These are phyloP conservation scores for Russula vinacea DNA, from an alignment of 768 basidiomycete species.

Conservation along the genomic window DNA sequence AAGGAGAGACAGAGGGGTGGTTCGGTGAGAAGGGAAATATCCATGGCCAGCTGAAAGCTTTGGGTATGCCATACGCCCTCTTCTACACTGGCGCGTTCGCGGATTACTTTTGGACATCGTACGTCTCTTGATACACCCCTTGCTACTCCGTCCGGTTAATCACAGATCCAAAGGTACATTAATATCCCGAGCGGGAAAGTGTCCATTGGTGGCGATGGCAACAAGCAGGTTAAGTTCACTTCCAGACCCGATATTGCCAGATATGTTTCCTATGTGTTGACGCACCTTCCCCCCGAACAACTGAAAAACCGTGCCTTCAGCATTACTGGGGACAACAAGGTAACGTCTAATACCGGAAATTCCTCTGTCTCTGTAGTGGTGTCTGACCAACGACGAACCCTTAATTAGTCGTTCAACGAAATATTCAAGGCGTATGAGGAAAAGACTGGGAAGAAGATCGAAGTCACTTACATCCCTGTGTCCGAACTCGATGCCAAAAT, in stretches of 20 bases:
- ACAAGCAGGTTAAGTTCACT: conserved; percentile 27
- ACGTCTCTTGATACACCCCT: background rate
- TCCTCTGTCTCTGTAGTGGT: no score
- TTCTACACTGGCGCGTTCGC: conserved; percentile 27
- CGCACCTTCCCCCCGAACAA: background rate
- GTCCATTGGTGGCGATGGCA: conserved; percentile 27
- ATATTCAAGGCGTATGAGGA: conserved; percentile 28
- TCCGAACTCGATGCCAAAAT: conserved; percentile 23
- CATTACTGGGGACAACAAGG: conserved; percentile 8
- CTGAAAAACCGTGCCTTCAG: background rate
- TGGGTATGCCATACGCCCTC: background rate
- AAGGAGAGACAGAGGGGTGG: background rate
- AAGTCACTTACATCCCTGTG: conserved; percentile 25
- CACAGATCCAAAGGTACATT: background rate
- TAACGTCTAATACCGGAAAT: background rate
- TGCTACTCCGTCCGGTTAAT: background rate
- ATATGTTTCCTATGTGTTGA: background rate
- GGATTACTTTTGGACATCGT: background rate
- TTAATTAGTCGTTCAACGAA: conserved; percentile 23
- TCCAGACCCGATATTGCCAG: conserved; percentile 1
- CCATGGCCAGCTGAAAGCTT: background rate
- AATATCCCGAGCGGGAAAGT: conserved; percentile 25
- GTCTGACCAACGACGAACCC: background rate
- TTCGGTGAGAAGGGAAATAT: background rate
- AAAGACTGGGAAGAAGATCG: conserved; percentile 28